Percentiles rank a stretch among this genome's conserved stretches.
Evolutionary conservation across 2,329 filamentous ascomycete species (phyloP).

Genomic region (Apiospora rasikravindrae): DNA sequence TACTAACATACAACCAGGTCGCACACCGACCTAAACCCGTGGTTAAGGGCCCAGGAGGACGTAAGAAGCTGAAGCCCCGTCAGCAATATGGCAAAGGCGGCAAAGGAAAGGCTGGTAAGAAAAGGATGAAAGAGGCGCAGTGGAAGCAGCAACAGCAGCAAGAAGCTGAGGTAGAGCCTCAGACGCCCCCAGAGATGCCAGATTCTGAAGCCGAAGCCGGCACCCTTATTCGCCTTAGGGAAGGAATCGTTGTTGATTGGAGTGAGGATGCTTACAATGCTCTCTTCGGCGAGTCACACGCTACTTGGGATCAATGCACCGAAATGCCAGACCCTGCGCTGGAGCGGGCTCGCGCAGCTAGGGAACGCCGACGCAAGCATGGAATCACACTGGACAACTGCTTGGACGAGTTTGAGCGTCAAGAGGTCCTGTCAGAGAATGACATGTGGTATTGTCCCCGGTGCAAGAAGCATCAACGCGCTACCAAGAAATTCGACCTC

Average conservation of each 20-base stretch:
- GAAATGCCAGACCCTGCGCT: constrained; percentile 68
- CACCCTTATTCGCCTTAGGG: constrained; percentile 77
- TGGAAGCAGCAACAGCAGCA: constrained; percentile 38
- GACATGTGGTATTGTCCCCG: constrained; percentile 98
- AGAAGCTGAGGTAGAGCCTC: constrained; percentile 27
- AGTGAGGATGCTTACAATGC: constrained; percentile 69
- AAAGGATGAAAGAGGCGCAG: constrained; percentile 33
- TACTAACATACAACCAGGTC: constrained; percentile 22
- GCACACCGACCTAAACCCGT: constrained; percentile 28
- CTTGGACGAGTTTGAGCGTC: constrained; percentile 91
- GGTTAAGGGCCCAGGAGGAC: constrained; percentile 39
- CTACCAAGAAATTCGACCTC: constrained; percentile 94
- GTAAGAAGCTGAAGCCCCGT: constrained; percentile 51
- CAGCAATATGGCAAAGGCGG: constrained; percentile 50
- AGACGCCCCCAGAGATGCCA: constrained; percentile 38
- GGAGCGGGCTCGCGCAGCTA: constrained; percentile 64
- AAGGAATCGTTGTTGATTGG: constrained; percentile 91
- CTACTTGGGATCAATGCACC: constrained; percentile 60
- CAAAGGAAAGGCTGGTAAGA: constrained; percentile 46
- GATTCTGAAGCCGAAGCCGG: constrained; percentile 52
- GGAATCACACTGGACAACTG: constrained; percentile 90
- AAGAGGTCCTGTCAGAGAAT: constrained; percentile 90
- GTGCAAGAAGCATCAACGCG: constrained; percentile 91
- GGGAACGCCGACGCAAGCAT: constrained; percentile 69
- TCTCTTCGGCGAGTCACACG: constrained; percentile 68